These are phyloP conservation scores for Peribolospora kevripleyi DNA, from an alignment of 768 basidiomycete species.

Conservation along the genomic window DNA sequence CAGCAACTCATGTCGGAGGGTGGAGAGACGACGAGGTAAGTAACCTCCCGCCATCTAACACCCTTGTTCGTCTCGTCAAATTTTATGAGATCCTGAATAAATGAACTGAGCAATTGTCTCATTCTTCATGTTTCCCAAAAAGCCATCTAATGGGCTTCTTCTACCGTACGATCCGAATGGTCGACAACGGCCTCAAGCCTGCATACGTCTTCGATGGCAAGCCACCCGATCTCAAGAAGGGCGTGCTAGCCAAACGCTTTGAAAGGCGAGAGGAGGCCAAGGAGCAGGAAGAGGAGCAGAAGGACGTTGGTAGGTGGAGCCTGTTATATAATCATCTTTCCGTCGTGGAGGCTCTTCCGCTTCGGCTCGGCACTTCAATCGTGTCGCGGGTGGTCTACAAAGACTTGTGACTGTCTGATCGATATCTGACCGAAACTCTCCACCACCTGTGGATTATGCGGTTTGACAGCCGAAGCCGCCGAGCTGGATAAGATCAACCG, in stretches of 20 bases:
- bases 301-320: constrained; percentile 44
- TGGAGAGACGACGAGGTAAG: constrained; percentile 71
- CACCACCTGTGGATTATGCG: not conserved
- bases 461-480: constrained; percentile 43
- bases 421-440: not conserved
- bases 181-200: constrained; percentile 95
- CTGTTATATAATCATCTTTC: not conserved
- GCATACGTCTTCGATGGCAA: constrained; percentile 97
- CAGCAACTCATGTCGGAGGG: constrained; percentile 92
- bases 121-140: not conserved
- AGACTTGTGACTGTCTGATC: too few relatives aligned
- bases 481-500: constrained; percentile 76
- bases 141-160: constrained; percentile 97
- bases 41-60: not conserved
- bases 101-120: not conserved
- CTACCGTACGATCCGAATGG: constrained; percentile 85
- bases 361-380: not conserved
- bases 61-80: not conserved
- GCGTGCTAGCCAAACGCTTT: constrained; percentile 95
- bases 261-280: constrained; percentile 76
- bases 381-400: not conserved
- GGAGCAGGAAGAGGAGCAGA: constrained; percentile 83
- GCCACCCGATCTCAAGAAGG: constrained; percentile 88
- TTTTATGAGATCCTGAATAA: not conserved
- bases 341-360: not conserved